Base-by-base conservation (phyloP, 345 rosid species). In the Melastoma malabathricum region DNA sequence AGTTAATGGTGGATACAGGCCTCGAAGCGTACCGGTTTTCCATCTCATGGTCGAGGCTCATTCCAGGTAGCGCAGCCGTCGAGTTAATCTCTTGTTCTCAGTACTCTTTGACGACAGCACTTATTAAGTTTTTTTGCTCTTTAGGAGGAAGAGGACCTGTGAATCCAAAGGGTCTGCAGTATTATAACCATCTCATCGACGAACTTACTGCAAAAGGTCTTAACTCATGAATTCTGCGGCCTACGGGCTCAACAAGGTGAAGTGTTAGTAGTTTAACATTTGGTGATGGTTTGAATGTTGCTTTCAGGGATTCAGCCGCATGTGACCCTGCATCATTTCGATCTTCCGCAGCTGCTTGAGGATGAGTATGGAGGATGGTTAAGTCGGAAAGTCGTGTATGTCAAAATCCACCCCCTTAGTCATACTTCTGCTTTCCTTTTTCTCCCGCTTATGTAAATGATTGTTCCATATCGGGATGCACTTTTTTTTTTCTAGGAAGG, bases 331-430 rank as follows among this genome's bases (percentile, higher is more conserved):
- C 64, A 49, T 59, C 61, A 75, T 59, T 43, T 22, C 27, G 76
- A 75, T 59, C 68, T 50, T 25, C 80, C 80, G 10, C 80, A 65
- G 60, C 64, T 57, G 46, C 66, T 75, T 51, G 80, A 75, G 60
- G 73, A 75, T 50, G 76, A 75, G 41, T 75, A 71, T 45, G 73
- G 67, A 45, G 80, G 73, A 57, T 75, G 76, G 76, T 13, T 62
- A 50, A 71, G 68, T 53, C 46, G 64, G 60, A 71, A 54, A 27
- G 68, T 71, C 19, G 66, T 71, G 80, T 75, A 71, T 8, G 60
- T 8, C 25, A 22, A 46, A 5, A 14, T n/a, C 29, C 45, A 23
- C 46, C 1, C 9, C 5, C 38, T 31, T 31, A 31, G 10, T 31
- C 10, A 2, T 6, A 51, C 22, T 13, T n/a, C 13, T 47, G n/a